These are phyloP conservation scores for Aspergillus thermomutatus DNA, from an alignment of 2,329 filamentous ascomycete genomes.

Conservation along the genomic window DNA sequence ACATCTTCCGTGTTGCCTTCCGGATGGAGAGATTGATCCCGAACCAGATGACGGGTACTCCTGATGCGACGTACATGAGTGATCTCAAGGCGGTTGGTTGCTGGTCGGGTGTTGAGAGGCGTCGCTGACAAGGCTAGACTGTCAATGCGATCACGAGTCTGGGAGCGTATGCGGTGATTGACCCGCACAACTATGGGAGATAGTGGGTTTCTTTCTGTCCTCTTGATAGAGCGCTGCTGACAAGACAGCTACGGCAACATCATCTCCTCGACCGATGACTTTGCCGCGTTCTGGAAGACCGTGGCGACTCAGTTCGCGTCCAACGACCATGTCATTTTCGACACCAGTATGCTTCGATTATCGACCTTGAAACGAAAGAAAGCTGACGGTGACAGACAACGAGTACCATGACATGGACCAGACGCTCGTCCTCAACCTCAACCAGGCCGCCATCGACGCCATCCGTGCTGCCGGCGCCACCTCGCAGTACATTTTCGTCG, in stretches of 20 bases:
- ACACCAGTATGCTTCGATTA: slow-evolving; percentile 48
- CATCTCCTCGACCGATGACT: slow-evolving; percentile 46
- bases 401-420: slow-evolving; percentile 64
- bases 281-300: slow-evolving; percentile 57
- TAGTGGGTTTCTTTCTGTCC: slow-evolving; percentile 19
- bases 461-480: slow-evolving; percentile 59
- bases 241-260: slow-evolving; percentile 16
- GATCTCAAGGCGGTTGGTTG: slow-evolving; percentile 32
- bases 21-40: slow-evolving; percentile 55
- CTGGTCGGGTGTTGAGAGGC: neutral
- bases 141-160: slow-evolving; percentile 40
- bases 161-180: slow-evolving; percentile 53
- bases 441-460: slow-evolving; percentile 62
- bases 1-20: slow-evolving; percentile 57
- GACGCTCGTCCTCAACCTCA: slow-evolving; percentile 55
- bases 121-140: slow-evolving; percentile 14
- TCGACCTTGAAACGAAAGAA: neutral
- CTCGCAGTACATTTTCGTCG: slow-evolving; percentile 56
- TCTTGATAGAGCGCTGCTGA: neutral
- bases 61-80: slow-evolving; percentile 43
- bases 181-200: slow-evolving; percentile 60
- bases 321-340: slow-evolving; percentile 59
- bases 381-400: slow-evolving; percentile 47
- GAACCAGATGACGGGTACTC: slow-evolving; percentile 40
- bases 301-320: slow-evolving; percentile 52